Conservation (phyloP, 495 filamentous ascomycete species). For the Hypoxylon lienhwacheense region DNA sequence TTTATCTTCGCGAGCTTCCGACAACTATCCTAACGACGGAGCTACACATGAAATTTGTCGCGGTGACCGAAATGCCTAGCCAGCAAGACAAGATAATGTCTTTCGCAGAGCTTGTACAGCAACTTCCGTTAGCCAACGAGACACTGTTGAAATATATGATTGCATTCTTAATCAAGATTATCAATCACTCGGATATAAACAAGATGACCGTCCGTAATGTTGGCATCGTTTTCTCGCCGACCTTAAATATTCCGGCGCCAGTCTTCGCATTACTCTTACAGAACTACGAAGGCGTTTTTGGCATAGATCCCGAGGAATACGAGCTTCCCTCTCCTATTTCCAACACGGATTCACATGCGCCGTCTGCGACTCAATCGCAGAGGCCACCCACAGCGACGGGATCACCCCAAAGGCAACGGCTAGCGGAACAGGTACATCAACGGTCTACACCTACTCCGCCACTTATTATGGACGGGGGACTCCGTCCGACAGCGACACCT, state of each 20-base stretch:
- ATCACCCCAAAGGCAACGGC: conserved; percentile 50
- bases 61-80: conserved; percentile 78
- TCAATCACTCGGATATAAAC: conserved; percentile 86
- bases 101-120: conserved; percentile 82
- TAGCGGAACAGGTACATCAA: conserved; percentile 44
- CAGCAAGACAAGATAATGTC: conserved; percentile 75
- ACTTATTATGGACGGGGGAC: conserved; percentile 40
- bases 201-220: conserved; percentile 99
- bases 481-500: conserved; percentile 48
- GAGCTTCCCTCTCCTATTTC: conserved; percentile 44
- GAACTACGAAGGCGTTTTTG: conserved; percentile 86
- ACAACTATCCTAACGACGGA: conserved; percentile 88
- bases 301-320: conserved; percentile 63
- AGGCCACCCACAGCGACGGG: conserved; percentile 48
- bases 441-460: conserved; percentile 51
- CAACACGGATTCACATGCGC: conserved; percentile 24
- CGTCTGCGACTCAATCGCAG: conserved; percentile 25
- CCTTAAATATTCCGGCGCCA: conserved; percentile 92
- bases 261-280: conserved; percentile 93
- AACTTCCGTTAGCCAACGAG: conserved; percentile 77
- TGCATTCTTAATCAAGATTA: conserved; percentile 82
- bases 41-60: conserved; percentile 84
- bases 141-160: conserved; percentile 80
- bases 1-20: conserved; percentile 91
- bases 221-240: conserved; percentile 98